These are phyloP conservation scores for Xylaria scruposa DNA, from an alignment of 495 filamentous ascomycete species.

Conservation along the genomic window DNA sequence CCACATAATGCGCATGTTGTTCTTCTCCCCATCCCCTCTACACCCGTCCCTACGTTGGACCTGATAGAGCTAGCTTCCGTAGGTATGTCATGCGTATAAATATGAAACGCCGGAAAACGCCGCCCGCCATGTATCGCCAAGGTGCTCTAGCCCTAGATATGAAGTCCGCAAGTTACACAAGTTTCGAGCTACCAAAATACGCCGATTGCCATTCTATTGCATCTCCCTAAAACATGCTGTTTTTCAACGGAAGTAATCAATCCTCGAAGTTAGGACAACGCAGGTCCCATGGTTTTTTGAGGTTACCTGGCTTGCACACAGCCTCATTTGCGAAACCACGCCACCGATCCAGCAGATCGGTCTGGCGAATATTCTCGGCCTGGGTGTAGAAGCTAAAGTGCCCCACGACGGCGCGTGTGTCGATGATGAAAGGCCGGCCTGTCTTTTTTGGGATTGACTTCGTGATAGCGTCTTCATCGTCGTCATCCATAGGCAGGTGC, in stretches of 20 bases:
- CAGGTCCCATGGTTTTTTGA: conserved; percentile 39
- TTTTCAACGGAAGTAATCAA: not conserved
- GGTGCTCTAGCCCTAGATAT: not conserved
- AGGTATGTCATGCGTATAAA: not conserved
- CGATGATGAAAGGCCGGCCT: conserved; percentile 52
- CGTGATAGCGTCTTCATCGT: conserved; percentile 45
- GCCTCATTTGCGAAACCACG: conserved; percentile 59
- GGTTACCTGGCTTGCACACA: conserved; percentile 35
- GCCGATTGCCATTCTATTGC: not conserved
- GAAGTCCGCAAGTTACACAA: not conserved
- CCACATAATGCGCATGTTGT: not conserved
- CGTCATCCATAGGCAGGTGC: conserved; percentile 41
- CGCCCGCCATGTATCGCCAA: conserved; percentile 9
- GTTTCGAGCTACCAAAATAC: not conserved
- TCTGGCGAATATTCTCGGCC: conserved; percentile 49
- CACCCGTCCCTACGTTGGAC: not conserved
- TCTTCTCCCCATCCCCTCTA: not conserved
- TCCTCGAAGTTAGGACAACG: conserved; percentile 28
- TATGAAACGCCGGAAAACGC: conserved; percentile 11
- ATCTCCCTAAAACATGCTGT: not conserved
- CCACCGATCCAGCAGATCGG: conserved; percentile 59
- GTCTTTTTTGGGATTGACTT: conserved; percentile 33
- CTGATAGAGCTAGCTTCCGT: not conserved
- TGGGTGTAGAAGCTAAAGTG: conserved; percentile 57
- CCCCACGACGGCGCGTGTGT: conserved; percentile 59